Percentiles rank a stretch among this genome's conserved stretches.
Conservation (phyloP, 768 basidiomycete species). For the Hortiboletus flavorubellus region DNA sequence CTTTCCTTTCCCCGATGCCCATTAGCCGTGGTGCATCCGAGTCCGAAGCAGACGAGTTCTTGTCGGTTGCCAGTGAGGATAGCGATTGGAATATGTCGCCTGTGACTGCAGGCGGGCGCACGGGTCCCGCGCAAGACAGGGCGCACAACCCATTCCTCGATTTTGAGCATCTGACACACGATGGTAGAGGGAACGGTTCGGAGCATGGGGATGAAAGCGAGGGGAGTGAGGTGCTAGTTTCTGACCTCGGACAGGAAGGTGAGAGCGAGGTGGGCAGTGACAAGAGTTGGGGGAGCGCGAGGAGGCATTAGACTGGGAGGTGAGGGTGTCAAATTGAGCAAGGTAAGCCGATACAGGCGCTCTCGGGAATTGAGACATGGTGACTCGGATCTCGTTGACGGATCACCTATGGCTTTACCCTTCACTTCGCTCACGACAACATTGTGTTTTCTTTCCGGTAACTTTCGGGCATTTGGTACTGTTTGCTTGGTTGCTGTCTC, state of each 20-base stretch:
- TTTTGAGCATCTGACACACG: conserved; percentile 15
- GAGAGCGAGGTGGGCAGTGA: conserved; percentile 22
- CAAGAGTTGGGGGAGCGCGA: conserved; percentile 27
- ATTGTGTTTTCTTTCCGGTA: background rate
- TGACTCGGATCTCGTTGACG: background rate
- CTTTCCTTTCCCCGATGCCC: conserved; percentile 26
- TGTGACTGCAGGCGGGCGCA: background rate
- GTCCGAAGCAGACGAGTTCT: conserved; percentile 25
- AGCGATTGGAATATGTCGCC: conserved; percentile 14
- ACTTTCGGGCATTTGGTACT: background rate
- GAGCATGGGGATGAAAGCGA: conserved; percentile 14
- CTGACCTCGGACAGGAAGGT: conserved; percentile 9
- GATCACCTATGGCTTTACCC: background rate
- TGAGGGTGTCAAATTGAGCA: background rate
- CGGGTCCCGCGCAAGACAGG: conserved; percentile 3
- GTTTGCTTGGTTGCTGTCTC: background rate
- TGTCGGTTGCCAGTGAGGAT: conserved; percentile 21
- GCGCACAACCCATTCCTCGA: conserved; percentile 23
- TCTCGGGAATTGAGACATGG: background rate
- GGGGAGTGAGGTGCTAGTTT: conserved; percentile 18
- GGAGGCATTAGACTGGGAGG: conserved; percentile 7
- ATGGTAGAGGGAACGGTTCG: background rate
- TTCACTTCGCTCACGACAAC: background rate
- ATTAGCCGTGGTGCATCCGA: conserved; percentile 16
- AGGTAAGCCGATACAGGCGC: background rate